phyloP scores from a whole-genome alignment of 345 rosid species.

The Gossypium raimondii region DNA sequence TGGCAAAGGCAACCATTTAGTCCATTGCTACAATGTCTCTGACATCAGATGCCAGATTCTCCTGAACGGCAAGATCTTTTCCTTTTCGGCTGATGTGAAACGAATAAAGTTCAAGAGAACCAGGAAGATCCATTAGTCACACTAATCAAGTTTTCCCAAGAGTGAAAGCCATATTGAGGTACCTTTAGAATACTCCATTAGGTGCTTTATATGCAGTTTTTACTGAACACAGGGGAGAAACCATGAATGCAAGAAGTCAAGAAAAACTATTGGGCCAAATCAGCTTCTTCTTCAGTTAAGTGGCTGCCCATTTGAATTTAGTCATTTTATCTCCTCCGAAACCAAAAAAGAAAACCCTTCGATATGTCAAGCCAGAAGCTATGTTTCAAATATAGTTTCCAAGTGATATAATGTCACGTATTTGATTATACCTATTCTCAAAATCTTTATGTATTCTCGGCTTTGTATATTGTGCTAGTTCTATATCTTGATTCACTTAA shows the following conservation, averaged over 20 bases:
- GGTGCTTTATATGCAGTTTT: too few species aligned
- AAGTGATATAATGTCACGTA: neutral
- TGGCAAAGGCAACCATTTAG: neutral
- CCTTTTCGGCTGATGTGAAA: conserved; percentile 12
- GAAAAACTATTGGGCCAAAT: too few species aligned
- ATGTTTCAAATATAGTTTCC: neutral
- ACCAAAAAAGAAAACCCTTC: too few species aligned
- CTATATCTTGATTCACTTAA: neutral
- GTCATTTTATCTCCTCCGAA: too few species aligned
- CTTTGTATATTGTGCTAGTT: too few species aligned
- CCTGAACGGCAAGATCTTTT: neutral
- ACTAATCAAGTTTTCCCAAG: neutral
- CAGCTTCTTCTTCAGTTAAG: too few species aligned
- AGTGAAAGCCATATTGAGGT: neutral
- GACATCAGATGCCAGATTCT: conserved; percentile 3
- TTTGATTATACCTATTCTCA: too few species aligned
- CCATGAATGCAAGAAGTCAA: too few species aligned
- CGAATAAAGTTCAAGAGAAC: conserved; percentile 1
- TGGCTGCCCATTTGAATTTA: too few species aligned
- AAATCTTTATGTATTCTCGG: too few species aligned
- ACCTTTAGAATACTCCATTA: too few species aligned
- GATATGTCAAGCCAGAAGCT: neutral
- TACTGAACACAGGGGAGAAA: neutral
- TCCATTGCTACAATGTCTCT: conserved; percentile 4
- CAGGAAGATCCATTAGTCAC: neutral